Evolutionary conservation across 192 early-diverging fungal genomes (phyloP).

Genomic region (Entophlyctis helioformis): DNA sequence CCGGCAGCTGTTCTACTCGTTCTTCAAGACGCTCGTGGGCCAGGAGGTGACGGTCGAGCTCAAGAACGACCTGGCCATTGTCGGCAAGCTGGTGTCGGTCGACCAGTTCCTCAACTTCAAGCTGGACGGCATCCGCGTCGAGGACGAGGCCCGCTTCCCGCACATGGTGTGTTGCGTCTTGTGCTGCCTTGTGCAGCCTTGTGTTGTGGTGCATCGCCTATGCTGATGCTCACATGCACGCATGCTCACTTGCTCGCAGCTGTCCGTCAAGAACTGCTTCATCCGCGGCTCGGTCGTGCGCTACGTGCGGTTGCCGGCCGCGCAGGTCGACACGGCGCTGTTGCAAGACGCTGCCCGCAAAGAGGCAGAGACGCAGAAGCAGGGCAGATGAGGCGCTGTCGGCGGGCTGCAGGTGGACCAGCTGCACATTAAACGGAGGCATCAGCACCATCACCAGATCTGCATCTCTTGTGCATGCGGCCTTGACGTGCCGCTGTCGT

Average conservation of each 20-base stretch:
- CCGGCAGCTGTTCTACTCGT: slow-evolving; percentile 97
- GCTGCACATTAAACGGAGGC: no score
- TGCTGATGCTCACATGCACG: no score
- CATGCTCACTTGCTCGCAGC: no score
- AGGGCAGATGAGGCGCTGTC: no score
- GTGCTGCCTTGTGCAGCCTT: not conserved
- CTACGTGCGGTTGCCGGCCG: slow-evolving; percentile 82
- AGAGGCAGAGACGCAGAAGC: no score
- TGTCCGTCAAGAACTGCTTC: slow-evolving; percentile 97
- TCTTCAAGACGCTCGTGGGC: slow-evolving; percentile 98
- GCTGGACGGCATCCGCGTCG: slow-evolving; percentile 80
- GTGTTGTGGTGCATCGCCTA: not conserved
- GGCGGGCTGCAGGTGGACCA: no score
- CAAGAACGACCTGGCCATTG: slow-evolving; percentile 94
- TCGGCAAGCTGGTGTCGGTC: slow-evolving; percentile 87
- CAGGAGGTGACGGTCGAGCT: slow-evolving; percentile 93
- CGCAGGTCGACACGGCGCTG: slow-evolving; percentile 84
- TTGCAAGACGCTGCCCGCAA: slow-evolving; percentile 93
- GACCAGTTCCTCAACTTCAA: slow-evolving; percentile 99
- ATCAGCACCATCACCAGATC: no score
- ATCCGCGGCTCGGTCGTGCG: slow-evolving; percentile 98
- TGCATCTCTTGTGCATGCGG: no score
- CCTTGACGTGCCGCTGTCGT: no score
- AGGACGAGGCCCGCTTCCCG: slow-evolving; percentile 73
- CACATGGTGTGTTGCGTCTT: slow-evolving; percentile 68